Percentiles rank a stretch among this genome's conserved stretches.
Evolutionary conservation across 805 yeast genomes (phyloP).

Genomic region (Candida koratica): DNA sequence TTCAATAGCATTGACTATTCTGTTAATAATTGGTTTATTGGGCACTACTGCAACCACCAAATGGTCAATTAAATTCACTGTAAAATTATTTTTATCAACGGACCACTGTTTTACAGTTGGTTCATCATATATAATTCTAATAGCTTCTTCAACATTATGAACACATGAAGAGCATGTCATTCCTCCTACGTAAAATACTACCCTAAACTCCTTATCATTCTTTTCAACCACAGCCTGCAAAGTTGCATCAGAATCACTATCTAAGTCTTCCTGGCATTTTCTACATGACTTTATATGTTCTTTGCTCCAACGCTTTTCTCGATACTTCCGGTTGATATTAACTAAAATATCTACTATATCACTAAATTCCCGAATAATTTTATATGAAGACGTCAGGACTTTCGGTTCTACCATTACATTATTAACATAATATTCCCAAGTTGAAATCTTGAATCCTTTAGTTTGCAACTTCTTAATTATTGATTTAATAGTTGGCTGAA

Average conservation of each 20-base stretch:
- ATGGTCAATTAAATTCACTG: slow-evolving; percentile 50
- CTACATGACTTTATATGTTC: slow-evolving; percentile 42
- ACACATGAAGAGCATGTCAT: slow-evolving; percentile 43
- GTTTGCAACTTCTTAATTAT: slow-evolving; percentile 24
- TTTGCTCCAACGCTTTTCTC: slow-evolving; percentile 13
- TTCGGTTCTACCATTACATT: slow-evolving; percentile 17
- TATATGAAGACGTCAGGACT: slow-evolving; percentile 4
- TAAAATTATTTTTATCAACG: too few species aligned
- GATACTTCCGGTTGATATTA: slow-evolving; percentile 17
- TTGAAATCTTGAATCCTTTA: slow-evolving; percentile 35
- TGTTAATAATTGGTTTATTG: slow-evolving; percentile 44
- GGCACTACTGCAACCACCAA: slow-evolving; percentile 52
- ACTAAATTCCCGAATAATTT: slow-evolving; percentile 8
- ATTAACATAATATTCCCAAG: slow-evolving; percentile 30
- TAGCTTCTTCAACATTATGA: slow-evolving; percentile 25
- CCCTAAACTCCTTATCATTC: slow-evolving; percentile 33
- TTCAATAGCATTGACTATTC: slow-evolving; percentile 23
- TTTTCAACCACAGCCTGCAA: slow-evolving; percentile 26
- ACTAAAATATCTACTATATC: slow-evolving; percentile 18
- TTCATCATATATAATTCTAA: slow-evolving; percentile 23
- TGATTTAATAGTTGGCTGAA: slow-evolving; percentile 16
- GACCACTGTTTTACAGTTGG: too few species aligned
- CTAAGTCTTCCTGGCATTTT: slow-evolving; percentile 30
- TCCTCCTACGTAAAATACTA: slow-evolving; percentile 49
- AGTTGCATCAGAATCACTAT: slow-evolving; percentile 15